These are phyloP conservation scores for Penicillium capsulatum DNA, from an alignment of 2,329 filamentous ascomycete genomes.

Conservation along the genomic window DNA sequence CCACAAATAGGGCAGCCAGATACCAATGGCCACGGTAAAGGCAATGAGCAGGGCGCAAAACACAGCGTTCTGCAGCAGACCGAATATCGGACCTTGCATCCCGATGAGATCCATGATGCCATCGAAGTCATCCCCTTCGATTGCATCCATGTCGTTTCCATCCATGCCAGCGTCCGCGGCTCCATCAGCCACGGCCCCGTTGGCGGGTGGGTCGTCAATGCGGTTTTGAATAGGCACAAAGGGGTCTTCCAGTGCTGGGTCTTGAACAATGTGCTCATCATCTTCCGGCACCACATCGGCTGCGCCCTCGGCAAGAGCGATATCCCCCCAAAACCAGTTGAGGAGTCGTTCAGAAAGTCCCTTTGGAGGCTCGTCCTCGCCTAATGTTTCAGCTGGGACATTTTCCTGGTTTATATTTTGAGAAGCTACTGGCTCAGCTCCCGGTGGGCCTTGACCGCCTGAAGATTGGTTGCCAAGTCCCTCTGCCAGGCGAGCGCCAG, in stretches of 20 bases:
- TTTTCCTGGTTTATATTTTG: conserved; percentile 1
- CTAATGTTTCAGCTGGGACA: conserved; percentile 5
- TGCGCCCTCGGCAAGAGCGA: conserved; percentile 23
- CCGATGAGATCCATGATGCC: conserved; percentile 94
- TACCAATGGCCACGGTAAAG: conserved; percentile 75
- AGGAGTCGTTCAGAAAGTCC: conserved; percentile 27
- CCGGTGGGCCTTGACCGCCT: too few relatives aligned
- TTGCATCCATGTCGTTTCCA: conserved; percentile 53
- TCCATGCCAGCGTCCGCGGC: conserved; percentile 61
- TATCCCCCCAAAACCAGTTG: conserved; percentile 47
- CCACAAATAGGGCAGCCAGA: conserved; percentile 88
- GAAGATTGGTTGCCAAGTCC: too few relatives aligned
- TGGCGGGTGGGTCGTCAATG: conserved; percentile 7
- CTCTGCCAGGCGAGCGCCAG: neutral
- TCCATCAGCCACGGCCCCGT: conserved; percentile 6
- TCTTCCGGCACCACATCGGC: conserved; percentile 47
- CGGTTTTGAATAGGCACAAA: conserved; percentile 53
- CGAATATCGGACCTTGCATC: conserved; percentile 87
- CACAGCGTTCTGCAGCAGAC: conserved; percentile 87
- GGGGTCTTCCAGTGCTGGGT: conserved; percentile 57
- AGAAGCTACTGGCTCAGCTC: too few relatives aligned
- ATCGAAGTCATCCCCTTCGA: conserved; percentile 81
- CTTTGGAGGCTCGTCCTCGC: conserved; percentile 15
- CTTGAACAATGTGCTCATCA: conserved; percentile 58
- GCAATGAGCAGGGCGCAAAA: conserved; percentile 90